A percentile compares a stretch with the other conserved stretches of the same genome.
Conservation (phyloP, 805 yeast genomes). For the Brettanomyces naardenensis region DNA sequence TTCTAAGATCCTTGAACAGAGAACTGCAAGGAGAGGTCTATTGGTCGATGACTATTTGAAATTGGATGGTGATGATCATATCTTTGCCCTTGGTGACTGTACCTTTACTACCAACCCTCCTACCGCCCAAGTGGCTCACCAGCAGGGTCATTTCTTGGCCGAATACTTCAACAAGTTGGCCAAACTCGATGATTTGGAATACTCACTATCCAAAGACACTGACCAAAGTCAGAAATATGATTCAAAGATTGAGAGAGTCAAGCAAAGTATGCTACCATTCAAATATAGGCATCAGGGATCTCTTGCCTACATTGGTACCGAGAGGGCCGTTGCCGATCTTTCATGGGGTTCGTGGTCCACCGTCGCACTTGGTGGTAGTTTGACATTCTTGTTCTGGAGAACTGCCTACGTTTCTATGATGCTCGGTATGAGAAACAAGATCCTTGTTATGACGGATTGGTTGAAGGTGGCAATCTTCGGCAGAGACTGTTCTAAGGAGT, state of each 20-base stretch:
- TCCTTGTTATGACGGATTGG: slow-evolving; percentile 86
- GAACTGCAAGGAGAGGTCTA: slow-evolving; percentile 84
- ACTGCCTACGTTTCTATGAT: slow-evolving; percentile 90
- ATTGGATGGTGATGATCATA: slow-evolving; percentile 72
- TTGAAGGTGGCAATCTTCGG: slow-evolving; percentile 80
- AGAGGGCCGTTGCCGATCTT: slow-evolving; percentile 89
- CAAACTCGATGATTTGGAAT: slow-evolving; percentile 51
- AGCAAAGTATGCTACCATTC: slow-evolving; percentile 49
- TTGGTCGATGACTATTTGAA: slow-evolving; percentile 75
- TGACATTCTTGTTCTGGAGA: slow-evolving; percentile 92
- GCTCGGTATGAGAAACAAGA: slow-evolving; percentile 80
- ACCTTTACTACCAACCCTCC: slow-evolving; percentile 88
- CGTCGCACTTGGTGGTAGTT: slow-evolving; percentile 73
- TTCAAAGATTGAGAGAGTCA: slow-evolving; percentile 30
- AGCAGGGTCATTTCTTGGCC: slow-evolving; percentile 82
- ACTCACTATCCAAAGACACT: slow-evolving; percentile 31
- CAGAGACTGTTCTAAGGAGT: slow-evolving; percentile 81
- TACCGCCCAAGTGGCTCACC: slow-evolving; percentile 96
- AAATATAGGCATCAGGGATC: slow-evolving; percentile 86
- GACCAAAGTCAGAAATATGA: slow-evolving; percentile 30
- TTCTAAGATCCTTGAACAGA: slow-evolving; percentile 63
- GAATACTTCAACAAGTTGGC: slow-evolving; percentile 57
- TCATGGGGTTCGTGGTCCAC: slow-evolving; percentile 73
- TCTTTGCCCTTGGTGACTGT: slow-evolving; percentile 93
- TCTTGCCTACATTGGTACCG: slow-evolving; percentile 88